These are phyloP conservation scores for Naganishia sp. DNA, from an alignment of 1,284 basidiomycete genomes.

Conservation along the genomic window DNA sequence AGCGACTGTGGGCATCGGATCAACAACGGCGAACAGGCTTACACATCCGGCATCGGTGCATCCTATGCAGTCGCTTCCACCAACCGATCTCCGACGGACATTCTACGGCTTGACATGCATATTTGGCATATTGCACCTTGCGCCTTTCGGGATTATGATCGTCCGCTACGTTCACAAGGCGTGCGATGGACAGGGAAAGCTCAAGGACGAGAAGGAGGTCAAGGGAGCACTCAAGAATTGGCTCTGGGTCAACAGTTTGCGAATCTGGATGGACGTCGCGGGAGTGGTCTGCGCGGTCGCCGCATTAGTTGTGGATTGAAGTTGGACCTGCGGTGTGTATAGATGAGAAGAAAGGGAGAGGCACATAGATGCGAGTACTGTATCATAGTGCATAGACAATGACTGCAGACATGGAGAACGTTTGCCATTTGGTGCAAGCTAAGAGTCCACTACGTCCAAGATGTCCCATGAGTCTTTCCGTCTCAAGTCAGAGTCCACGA, in stretches of 20 bases:
- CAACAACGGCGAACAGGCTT: conserved; percentile 1
- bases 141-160: conserved; percentile 34
- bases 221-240: conserved; percentile 32
- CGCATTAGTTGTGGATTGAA: conserved; percentile 31
- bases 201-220: conserved; percentile 33
- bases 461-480: no score
- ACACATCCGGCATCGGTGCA: conserved; percentile 2
- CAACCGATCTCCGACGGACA: conserved; percentile 20
- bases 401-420: no score
- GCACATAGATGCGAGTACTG: conserved; percentile 4
- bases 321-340: neutral
- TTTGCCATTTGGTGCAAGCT: no score
- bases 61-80: conserved; percentile 17
- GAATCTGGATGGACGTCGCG: conserved; percentile 34
- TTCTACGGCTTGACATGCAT: conserved; percentile 32
- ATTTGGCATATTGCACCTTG: conserved; percentile 34
- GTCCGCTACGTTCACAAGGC: conserved; percentile 30
- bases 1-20: conserved; percentile 1
- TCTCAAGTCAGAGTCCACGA: no score
- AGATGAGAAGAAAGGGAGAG: neutral
- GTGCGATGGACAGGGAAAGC: conserved; percentile 21
- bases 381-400: conserved; percentile 4
- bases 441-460: no score
- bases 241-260: conserved; percentile 34
- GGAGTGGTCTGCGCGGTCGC: conserved; percentile 31